Evolutionary conservation across 257 asterid genomes (phyloP).

Genomic region (Galeopsis tetrahit): DNA sequence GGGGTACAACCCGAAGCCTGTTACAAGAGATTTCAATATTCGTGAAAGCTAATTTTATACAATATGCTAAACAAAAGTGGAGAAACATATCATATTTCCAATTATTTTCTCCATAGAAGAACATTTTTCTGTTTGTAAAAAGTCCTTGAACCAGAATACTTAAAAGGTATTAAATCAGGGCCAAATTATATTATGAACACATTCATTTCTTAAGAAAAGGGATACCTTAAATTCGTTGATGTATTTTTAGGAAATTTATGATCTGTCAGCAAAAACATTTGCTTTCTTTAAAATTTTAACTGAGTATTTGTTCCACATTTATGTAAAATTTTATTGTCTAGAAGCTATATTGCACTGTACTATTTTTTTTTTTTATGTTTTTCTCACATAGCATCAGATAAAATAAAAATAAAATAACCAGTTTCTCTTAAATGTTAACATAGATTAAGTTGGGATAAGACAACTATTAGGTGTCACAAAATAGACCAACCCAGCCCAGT

Average conservation of each 20-base stretch:
- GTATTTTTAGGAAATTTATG: neutral
- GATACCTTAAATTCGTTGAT: neutral
- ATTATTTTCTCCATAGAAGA: slow-evolving; percentile 11
- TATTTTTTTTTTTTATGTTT: neutral
- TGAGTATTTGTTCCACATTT: neutral
- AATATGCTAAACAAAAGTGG: slow-evolving; percentile 1
- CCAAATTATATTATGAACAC: neutral
- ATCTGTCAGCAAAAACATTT: slow-evolving; percentile 22
- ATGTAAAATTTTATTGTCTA: neutral
- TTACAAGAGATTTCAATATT: slow-evolving; percentile 21
- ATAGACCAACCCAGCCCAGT: neutral
- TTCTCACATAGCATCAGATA: neutral
- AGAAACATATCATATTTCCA: slow-evolving; percentile 22
- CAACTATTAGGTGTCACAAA: slow-evolving; percentile 15
- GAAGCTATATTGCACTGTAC: neutral
- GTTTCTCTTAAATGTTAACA: slow-evolving; percentile 1
- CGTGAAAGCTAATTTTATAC: slow-evolving; percentile 25
- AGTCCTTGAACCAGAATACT: neutral
- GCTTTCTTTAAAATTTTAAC: neutral
- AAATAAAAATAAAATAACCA: neutral
- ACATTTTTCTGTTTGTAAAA: neutral
- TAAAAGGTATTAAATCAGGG: slow-evolving; percentile 5
- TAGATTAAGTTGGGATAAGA: slow-evolving; percentile 14
- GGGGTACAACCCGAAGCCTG: slow-evolving; percentile 94
- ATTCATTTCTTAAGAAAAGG: slow-evolving; percentile 4